These are phyloP conservation scores for Sclerotiophoma versabilis DNA, from an alignment of 2,329 filamentous ascomycete species.

Conservation along the genomic window DNA sequence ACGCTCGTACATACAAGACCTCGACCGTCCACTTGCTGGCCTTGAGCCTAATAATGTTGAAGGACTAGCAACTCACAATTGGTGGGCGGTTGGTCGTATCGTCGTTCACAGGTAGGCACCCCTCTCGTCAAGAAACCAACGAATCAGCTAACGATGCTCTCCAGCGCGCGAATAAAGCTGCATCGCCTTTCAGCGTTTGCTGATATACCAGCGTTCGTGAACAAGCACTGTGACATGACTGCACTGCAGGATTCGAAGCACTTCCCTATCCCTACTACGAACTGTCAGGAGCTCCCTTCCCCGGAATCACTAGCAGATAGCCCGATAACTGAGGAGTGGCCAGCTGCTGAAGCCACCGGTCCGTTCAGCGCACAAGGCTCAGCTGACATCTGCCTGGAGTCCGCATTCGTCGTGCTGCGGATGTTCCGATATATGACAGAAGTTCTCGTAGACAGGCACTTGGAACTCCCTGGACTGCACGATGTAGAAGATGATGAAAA, in stretches of 20 bases:
- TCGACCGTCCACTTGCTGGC: conserved; percentile 4
- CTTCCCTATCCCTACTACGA: background rate
- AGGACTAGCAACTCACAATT: conserved; percentile 2
- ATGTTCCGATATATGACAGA: conserved; percentile 16
- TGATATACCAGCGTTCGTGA: conserved; percentile 14
- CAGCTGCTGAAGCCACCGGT: background rate
- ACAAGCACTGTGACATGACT: conserved; percentile 16
- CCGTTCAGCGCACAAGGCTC: conserved; percentile 1
- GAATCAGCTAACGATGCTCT: background rate
- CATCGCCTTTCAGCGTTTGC: conserved; percentile 9
- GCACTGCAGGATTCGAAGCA: conserved; percentile 4
- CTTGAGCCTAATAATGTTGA: background rate
- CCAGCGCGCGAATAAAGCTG: conserved; percentile 13
- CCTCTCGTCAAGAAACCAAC: background rate
- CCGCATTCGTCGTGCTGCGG: conserved; percentile 6
- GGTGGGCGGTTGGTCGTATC: conserved; percentile 14
- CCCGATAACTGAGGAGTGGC: background rate
- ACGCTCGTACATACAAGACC: background rate
- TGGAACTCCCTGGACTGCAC: background rate
- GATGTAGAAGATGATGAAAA: background rate
- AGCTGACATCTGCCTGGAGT: conserved; percentile 12
- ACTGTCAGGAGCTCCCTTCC: conserved; percentile 6
- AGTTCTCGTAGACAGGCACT: background rate
- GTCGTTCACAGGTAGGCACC: conserved; percentile 9
- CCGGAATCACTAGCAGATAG: conserved; percentile 13